phyloP scores from a whole-genome alignment of 495 filamentous ascomycete genomes.

The Penicillium silybi region DNA sequence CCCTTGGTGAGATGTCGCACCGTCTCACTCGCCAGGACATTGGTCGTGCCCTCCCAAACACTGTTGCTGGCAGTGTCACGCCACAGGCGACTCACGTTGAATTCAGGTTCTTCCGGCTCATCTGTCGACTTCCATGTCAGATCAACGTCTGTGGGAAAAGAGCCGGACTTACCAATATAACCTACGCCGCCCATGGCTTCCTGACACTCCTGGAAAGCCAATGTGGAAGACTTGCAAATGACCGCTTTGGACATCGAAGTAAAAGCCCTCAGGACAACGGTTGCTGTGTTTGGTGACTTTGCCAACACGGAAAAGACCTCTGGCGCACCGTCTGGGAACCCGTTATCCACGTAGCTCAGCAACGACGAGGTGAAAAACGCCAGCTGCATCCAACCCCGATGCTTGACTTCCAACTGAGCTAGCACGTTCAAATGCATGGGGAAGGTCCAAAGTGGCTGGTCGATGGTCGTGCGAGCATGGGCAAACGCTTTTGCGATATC shows the following conservation, averaged over 20 bases:
- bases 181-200: slow-evolving; percentile 68
- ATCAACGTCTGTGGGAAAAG: not conserved
- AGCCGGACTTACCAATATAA: slow-evolving; percentile 49
- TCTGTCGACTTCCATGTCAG: slow-evolving; percentile 3
- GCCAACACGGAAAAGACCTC: slow-evolving; percentile 16
- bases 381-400: slow-evolving; percentile 55
- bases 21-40: slow-evolving; percentile 60
- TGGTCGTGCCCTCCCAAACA: slow-evolving; percentile 74
- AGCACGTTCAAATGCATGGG: slow-evolving; percentile 58
- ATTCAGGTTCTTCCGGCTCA: slow-evolving; percentile 36
- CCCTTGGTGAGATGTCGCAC: slow-evolving; percentile 49
- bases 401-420: slow-evolving; percentile 46
- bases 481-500: slow-evolving; percentile 55
- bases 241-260: slow-evolving; percentile 61
- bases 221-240: slow-evolving; percentile 50
- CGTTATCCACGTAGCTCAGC: slow-evolving; percentile 50
- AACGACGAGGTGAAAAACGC: slow-evolving; percentile 56
- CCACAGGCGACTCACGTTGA: slow-evolving; percentile 60
- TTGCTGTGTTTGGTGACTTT: slow-evolving; percentile 6
- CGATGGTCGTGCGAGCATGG: slow-evolving; percentile 43
- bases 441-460: slow-evolving; percentile 46
- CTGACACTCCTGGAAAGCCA: slow-evolving; percentile 58
- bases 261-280: slow-evolving; percentile 55
- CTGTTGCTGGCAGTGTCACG: slow-evolving; percentile 59
- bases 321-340: slow-evolving; percentile 6